phyloP scores from a whole-genome alignment of 768 basidiomycete genomes.

The Termitomyces sp. region DNA sequence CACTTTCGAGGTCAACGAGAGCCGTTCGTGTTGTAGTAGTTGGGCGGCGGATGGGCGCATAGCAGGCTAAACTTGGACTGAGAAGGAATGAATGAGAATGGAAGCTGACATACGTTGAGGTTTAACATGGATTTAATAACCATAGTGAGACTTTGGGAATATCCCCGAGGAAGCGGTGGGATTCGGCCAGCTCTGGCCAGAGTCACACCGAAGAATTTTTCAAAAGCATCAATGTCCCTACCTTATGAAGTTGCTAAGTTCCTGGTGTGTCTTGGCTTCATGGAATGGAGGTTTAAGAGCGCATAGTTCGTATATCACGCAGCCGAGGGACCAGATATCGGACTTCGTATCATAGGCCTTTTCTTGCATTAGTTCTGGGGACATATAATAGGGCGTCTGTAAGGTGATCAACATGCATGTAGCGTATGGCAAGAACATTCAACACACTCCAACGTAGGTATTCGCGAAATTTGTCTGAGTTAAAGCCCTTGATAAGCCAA shows the following conservation, averaged over 20 bases:
- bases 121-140: slow-evolving; percentile 87
- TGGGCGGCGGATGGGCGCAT: slow-evolving; percentile 84
- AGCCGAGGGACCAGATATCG: slow-evolving; percentile 98
- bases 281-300: slow-evolving; percentile 92
- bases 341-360: slow-evolving; percentile 97
- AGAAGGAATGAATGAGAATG: not conserved
- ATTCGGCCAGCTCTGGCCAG: slow-evolving; percentile 70
- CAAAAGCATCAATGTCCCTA: slow-evolving; percentile 21
- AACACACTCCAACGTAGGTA: slow-evolving; percentile 92
- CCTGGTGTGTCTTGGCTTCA: slow-evolving; percentile 86
- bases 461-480: slow-evolving; percentile 85
- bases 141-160: slow-evolving; percentile 66
- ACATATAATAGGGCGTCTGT: slow-evolving; percentile 99
- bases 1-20: slow-evolving; percentile 69
- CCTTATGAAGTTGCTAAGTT: slow-evolving; percentile 82
- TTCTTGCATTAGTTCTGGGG: slow-evolving; percentile 96
- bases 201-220: not conserved
- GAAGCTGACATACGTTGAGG: slow-evolving; percentile 55
- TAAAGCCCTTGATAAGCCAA: slow-evolving; percentile 92
- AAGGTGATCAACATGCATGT: not conserved
- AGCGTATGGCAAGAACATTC: not conserved
- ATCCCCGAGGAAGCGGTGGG: slow-evolving; percentile 82
- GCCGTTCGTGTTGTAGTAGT: slow-evolving; percentile 74
- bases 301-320: slow-evolving; percentile 94
- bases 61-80: slow-evolving; percentile 52